Conservation (phyloP, 345 rosid species). For the Acer campestre region DNA sequence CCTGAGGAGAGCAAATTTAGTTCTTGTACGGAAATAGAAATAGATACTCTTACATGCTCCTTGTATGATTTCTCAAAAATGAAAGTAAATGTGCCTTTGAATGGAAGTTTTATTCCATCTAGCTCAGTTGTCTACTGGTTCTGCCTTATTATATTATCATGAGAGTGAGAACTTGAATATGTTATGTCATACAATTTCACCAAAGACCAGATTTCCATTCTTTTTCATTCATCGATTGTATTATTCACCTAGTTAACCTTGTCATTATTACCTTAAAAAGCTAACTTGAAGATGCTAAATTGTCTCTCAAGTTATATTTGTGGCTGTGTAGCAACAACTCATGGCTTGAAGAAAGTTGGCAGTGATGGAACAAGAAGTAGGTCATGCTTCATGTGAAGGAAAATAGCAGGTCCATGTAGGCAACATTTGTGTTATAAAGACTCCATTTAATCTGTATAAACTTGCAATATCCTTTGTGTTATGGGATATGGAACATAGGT, state of each 20-base stretch:
- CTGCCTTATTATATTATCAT: no score
- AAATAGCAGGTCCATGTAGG: no score
- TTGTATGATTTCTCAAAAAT: background rate
- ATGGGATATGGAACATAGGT: no score
- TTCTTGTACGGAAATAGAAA: background rate
- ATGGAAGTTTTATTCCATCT: background rate
- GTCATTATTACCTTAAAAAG: background rate
- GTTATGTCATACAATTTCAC: no score
- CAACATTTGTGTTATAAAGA: no score
- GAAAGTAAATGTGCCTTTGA: background rate
- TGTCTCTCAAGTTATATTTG: background rate
- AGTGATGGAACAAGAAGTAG: background rate
- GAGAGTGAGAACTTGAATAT: background rate
- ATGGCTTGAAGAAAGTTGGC: background rate
- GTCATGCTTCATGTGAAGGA: no score
- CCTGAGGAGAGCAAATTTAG: background rate
- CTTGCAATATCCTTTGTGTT: background rate
- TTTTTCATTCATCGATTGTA: background rate
- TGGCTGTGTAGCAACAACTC: no score
- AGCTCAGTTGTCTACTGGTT: background rate
- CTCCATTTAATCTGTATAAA: background rate
- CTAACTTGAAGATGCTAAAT: background rate
- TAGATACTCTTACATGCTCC: background rate
- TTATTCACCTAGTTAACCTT: background rate
- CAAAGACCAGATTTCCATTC: background rate